Conservation (phyloP, 1,139 yeast species). For the Debaryomyces sp. region DNA sequence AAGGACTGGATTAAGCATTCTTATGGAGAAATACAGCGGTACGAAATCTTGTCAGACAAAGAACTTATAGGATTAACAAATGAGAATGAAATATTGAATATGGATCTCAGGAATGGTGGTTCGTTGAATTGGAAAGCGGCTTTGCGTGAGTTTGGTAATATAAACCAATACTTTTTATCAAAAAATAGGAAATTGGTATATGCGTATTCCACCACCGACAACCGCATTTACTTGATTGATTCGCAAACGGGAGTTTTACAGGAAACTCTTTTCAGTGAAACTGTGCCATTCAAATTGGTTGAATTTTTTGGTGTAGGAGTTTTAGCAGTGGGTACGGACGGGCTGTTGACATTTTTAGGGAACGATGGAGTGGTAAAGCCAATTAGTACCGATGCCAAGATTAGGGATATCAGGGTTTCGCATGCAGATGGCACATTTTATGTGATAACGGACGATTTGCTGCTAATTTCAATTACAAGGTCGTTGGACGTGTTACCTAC, state of each 20-base stretch:
- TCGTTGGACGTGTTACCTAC: neutral
- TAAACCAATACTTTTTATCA: constrained; percentile 13
- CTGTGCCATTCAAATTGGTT: constrained; percentile 16
- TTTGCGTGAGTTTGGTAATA: constrained; percentile 15
- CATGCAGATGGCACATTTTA: constrained; percentile 18
- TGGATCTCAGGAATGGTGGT: constrained; percentile 16
- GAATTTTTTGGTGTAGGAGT: constrained; percentile 22
- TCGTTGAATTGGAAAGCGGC: constrained; percentile 22
- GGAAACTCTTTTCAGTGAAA: constrained; percentile 14
- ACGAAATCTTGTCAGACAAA: constrained; percentile 19
- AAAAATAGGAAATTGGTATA: constrained; percentile 16
- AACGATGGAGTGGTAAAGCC: constrained; percentile 3
- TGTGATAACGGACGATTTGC: constrained; percentile 14
- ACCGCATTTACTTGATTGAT: constrained; percentile 20
- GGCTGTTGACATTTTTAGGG: constrained; percentile 13
- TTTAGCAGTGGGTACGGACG: constrained; percentile 20
- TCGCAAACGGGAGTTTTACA: constrained; percentile 22
- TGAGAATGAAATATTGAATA: constrained; percentile 27
- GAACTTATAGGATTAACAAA: constrained; percentile 31
- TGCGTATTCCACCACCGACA: constrained; percentile 15
- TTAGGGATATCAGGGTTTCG: constrained; percentile 7
- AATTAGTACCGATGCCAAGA: neutral
- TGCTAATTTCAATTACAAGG: neutral
- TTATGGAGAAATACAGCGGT: constrained; percentile 17
- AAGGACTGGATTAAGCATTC: constrained; percentile 34